phyloP scores from a whole-genome alignment of 2,329 filamentous ascomycete species.

The Penicillium glabrum region DNA sequence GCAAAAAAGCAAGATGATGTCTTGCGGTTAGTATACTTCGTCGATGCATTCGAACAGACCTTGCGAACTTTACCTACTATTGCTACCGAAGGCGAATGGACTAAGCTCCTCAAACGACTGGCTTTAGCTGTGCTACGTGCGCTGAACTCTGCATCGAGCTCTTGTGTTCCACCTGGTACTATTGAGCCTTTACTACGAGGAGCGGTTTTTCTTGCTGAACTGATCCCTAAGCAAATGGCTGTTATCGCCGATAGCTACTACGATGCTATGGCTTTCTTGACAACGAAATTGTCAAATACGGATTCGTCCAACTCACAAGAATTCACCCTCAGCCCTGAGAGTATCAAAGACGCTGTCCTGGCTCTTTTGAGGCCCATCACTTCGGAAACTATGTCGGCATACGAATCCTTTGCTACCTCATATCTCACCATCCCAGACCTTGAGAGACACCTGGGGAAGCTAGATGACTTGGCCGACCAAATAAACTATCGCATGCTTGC shows the following conservation, averaged over 20 bases:
- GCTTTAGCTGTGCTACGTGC: conserved; percentile 36
- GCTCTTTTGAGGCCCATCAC: conserved; percentile 45
- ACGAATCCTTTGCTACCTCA: conserved; percentile 45
- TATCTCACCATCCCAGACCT: conserved; percentile 50
- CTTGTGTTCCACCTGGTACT: conserved; percentile 8
- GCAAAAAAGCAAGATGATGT: conserved; percentile 39
- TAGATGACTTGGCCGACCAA: conserved; percentile 46
- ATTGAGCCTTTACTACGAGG: conserved; percentile 37
- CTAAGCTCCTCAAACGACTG: conserved; percentile 39
- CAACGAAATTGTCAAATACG: conserved; percentile 23
- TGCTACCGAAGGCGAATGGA: conserved; percentile 42
- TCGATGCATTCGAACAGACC: conserved; percentile 41
- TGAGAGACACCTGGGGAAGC: conserved; percentile 33
- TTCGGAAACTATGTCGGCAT: conserved; percentile 45
- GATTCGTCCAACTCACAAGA: background rate
- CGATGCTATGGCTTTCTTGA: conserved; percentile 39
- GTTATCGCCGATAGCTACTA: conserved; percentile 40
- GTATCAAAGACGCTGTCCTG: conserved; percentile 36
- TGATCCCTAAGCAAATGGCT: conserved; percentile 44
- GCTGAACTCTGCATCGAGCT: conserved; percentile 24
- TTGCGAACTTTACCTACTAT: conserved; percentile 38
- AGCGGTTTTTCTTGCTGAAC: conserved; percentile 35
- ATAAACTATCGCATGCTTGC: conserved; percentile 54
- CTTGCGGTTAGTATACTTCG: conserved; percentile 46
- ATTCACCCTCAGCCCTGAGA: conserved; percentile 14